Evolutionary conservation across 306 rosid genomes (phyloP).

Genomic region (Gastrolobium villosum): DNA sequence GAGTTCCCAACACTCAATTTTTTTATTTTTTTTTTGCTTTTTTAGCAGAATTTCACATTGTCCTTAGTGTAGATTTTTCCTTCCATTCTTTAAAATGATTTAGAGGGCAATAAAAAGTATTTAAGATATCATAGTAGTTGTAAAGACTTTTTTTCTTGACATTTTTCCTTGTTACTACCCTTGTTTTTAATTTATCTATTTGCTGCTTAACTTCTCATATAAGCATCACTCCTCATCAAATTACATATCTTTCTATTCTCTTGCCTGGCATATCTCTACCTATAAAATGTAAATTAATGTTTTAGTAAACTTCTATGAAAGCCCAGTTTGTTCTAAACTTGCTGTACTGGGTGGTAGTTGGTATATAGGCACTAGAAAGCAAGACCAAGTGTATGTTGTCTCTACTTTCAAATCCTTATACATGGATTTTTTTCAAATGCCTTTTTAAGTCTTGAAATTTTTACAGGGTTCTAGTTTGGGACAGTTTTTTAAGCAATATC

Average conservation of each 20-base stretch:
- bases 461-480: slow-evolving; percentile 96
- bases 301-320: slow-evolving; percentile 9
- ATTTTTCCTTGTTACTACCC: background rate
- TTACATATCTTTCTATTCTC: slow-evolving; percentile 7
- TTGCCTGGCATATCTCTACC: slow-evolving; percentile 5
- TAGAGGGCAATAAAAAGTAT: slow-evolving; percentile 20
- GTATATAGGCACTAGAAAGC: slow-evolving; percentile 18
- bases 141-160: background rate
- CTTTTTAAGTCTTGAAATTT: slow-evolving; percentile 39
- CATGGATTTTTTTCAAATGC: slow-evolving; percentile 25
- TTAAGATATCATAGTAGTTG: background rate
- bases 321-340: slow-evolving; percentile 30
- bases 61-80: slow-evolving; percentile 13
- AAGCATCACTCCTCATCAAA: slow-evolving; percentile 8
- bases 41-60: background rate
- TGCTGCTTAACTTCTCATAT: slow-evolving; percentile 9
- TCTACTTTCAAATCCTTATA: slow-evolving; percentile 32
- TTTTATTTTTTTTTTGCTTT: slow-evolving; percentile 16
- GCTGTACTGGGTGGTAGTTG: background rate
- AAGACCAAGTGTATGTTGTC: slow-evolving; percentile 7
- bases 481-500: slow-evolving; percentile 87
- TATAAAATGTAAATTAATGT: background rate
- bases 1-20: background rate
- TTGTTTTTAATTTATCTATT: slow-evolving; percentile 9
- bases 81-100: slow-evolving; percentile 18